Base-by-base conservation (phyloP, 2,329 filamentous ascomycete genomes). In the Microsporum canis region DNA sequence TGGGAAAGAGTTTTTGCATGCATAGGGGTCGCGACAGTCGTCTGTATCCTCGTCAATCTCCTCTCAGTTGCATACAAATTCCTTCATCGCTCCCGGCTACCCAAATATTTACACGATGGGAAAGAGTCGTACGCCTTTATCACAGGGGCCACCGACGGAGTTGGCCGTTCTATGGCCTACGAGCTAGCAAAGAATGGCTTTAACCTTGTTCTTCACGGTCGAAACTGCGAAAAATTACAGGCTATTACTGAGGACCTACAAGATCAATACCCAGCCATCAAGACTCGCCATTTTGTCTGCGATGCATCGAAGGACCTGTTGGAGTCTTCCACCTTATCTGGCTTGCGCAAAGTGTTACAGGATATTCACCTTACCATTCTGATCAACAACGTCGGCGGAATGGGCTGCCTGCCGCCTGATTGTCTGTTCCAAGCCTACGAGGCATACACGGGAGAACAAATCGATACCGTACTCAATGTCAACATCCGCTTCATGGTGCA, bases 201-300 rank as follows among this genome's bases (percentile, higher is more conserved):
- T 75, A 80, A 82, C 65, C 74, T 85, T 38, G 72, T 84, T 14
- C 67, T 85, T 6, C 82, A 85, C 63, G 82, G 82, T n/a, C 78
- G 81, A 39, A 82, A 81, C 62, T 63, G 65, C 1, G 63, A 70
- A 2, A 84, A 83, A 65, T 73, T 85, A 2, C 66, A 74, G 1
- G 60, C 60, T 1, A 71, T 80, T n/a, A 68, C 72, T n/a, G 59
- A 67, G 1, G 68, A 75, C 31, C 74, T 84, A 0, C 63, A 68
- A 1, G n/a, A 65, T 0, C 62, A 70, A 6, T 77, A 76, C 61
- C 80, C 81, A 0, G 39, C 64, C 1, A 67, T 71, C 12, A 68
- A 71, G 31, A 75, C 79, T 59, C 71, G 72, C 33, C 68, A 71
- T 49, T 68, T 81, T 47, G 67, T 80, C 17, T 75, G 77, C 10